Base-by-base conservation (phyloP, 2,329 filamentous ascomycete species). In the Lojkania enalia region DNA sequence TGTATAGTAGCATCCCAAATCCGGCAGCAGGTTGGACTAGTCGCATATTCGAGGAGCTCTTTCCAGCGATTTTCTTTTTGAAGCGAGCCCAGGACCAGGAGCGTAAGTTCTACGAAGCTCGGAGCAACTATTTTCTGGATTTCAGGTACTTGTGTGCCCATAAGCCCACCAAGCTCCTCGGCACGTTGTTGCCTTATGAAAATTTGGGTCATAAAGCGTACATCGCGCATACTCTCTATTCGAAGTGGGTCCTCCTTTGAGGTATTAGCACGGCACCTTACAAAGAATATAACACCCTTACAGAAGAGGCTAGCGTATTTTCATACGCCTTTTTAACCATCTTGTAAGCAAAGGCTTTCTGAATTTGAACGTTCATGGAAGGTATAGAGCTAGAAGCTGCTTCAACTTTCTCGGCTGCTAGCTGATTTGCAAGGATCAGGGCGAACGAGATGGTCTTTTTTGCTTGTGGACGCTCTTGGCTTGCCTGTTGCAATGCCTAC, bases 181-280 rank as follows among this genome's bases (percentile, higher is more conserved):
- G 14, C 14, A 18, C 52, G 53, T 12, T 46, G 38, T 45, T 67
- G 65, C 15, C 59, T 52, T 20, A 46, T 29, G 31, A 60, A 68
- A 21, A 69, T 57, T 12, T 60, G 52, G 5, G 52, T 57, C 61
- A 68, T 66, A 38, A 70, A 68, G 15, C 63, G 61, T 20, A 70
- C 41, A 44, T 68, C 64, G 11, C 61, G 53, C 38, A 66, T 62
- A 20, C 59, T 55, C 18, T 61, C 54, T 16, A 68, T 49, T 35
- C 57, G 57, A 35, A 63, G 57, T 0, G 50, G 42, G 16, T 64
- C 57, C 35, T 54, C 56, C 63, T 67, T 35, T 12, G 30, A 15
- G 2, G 6, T 5, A 44, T 64, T 20, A 63, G 52, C 23, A 20
- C 30, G 16, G 9, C 23, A 7, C n/a, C 7, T 27, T n/a, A n/a